Conservation (phyloP, 805 yeast species). For the Candida stauntonica region DNA sequence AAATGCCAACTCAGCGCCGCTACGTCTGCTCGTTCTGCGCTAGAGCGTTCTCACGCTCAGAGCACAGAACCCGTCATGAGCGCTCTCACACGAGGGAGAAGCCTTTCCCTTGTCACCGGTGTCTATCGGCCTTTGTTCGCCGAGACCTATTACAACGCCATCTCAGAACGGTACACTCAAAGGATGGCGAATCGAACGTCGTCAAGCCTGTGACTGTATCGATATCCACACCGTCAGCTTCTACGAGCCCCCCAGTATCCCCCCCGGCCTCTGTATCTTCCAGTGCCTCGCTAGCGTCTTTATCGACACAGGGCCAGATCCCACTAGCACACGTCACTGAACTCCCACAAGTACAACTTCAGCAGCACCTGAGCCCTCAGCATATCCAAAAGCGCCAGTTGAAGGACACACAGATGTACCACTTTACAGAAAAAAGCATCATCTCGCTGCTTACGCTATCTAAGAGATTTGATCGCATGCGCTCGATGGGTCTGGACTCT, state of each 20-base stretch:
- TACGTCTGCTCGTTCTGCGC: slow-evolving; percentile 79
- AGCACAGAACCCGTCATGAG: slow-evolving; percentile 75
- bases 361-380: background rate
- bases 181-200: slow-evolving; percentile 1
- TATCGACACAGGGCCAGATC: background rate
- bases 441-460: slow-evolving; percentile 31
- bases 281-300: background rate
- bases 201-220: background rate
- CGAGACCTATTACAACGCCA: slow-evolving; percentile 75
- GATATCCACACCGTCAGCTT: background rate
- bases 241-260: slow-evolving; percentile 1
- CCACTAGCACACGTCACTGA: too few relatives aligned
- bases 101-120: slow-evolving; percentile 69
- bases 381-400: background rate
- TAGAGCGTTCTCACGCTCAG: slow-evolving; percentile 73
- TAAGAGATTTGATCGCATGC: slow-evolving; percentile 20
- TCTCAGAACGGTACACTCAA: slow-evolving; percentile 67
- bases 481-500: slow-evolving; percentile 16
- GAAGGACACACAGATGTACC: slow-evolving; percentile 5
- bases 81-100: slow-evolving; percentile 76
- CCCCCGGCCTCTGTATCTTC: background rate
- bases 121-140: slow-evolving; percentile 70
- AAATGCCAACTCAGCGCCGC: slow-evolving; percentile 47
- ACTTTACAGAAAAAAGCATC: slow-evolving; percentile 28
- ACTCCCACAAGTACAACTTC: background rate